Percentiles rank a stretch among this genome's conserved stretches.
phyloP scores from a whole-genome alignment of 306 rosid species.

The Coriaria nepalensis region DNA sequence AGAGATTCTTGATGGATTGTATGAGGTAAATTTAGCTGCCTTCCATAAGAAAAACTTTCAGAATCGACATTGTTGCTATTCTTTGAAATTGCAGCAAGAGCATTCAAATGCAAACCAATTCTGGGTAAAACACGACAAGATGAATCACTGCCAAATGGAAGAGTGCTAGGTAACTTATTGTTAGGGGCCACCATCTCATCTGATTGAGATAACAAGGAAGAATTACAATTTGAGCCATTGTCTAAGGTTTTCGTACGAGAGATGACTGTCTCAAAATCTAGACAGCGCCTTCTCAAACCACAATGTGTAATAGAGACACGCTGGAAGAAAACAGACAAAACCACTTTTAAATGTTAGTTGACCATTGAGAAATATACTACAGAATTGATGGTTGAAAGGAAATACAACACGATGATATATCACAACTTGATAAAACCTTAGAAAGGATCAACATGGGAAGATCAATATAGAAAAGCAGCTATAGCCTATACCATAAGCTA shows the following conservation, averaged over 20 bases:
- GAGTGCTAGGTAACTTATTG: conserved; percentile 18
- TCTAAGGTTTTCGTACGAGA: conserved; percentile 35
- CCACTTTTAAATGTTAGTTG: too few relatives aligned
- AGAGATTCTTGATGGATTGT: conserved; percentile 33
- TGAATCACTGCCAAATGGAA: conserved; percentile 29
- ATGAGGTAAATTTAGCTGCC: conserved; percentile 28
- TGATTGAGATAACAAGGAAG: conserved; percentile 20
- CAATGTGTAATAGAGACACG: conserved; percentile 40
- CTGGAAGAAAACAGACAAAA: conserved; percentile 26
- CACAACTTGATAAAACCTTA: too few relatives aligned
- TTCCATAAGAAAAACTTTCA: conserved; percentile 14
- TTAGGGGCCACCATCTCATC: conserved; percentile 20
- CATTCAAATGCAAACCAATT: conserved; percentile 73
- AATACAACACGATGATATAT: too few relatives aligned
- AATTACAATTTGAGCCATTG: conserved; percentile 33
- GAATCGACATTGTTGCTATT: too few relatives aligned
- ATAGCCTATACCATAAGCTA: too few relatives aligned
- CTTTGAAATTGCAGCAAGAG: conserved; percentile 32
- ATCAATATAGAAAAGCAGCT: too few relatives aligned
- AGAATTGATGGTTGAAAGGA: too few relatives aligned
- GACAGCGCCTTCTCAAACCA: conserved; percentile 70
- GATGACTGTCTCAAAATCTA: conserved; percentile 65
- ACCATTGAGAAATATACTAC: too few relatives aligned
- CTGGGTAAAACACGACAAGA: conserved; percentile 45
- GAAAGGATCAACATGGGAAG: too few relatives aligned